Evolutionary conservation across 805 yeast species (phyloP), one percentile per base, ranked within the genome.

Genomic region (Millerozyma miso): DNA sequence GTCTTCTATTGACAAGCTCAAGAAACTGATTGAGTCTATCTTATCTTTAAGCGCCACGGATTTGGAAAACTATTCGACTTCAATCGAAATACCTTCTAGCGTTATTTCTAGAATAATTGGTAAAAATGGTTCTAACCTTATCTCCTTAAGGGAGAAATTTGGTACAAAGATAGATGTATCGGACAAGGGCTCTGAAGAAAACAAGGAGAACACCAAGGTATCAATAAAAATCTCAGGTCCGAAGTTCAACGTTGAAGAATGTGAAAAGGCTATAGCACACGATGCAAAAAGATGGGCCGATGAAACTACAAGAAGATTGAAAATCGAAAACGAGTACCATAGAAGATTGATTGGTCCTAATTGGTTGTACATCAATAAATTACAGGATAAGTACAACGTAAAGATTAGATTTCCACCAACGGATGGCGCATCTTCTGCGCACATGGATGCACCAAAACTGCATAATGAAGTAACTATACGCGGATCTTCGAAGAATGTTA

Each of bases 401-500:
- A 72, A 73, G 48, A 85, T 93, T 54, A 73, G 79, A 54, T 88
- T 93, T 74, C 95, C 95, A 31, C 48, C 62, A 17, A 49, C 53
- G 63, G 75, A 48, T 59, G 65, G 33, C 31, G 35, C 47, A 43
- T 33, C 23, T 35, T 44, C 53, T 5, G 34, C 49, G 12, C 54
- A 47, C 40, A 47, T 55, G 35, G 74, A 71, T 49, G 60, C 71
- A 2, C 72, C 74, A 31, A 71, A 70, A 32, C 72, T 70, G 43
- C 69, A 72, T 54, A 76, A 80, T 56, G 93, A 86, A 52, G 81
- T 85, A 34, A 69, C 75, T 23, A 76, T 91, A 45, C 81, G 82
- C 56, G 97, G 97, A 42, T 95, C 97, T 39, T 86, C 97, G 19
- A 84, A 83, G 64, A 93, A 91, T 52, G 98, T 86, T 29, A 74